Base-by-base conservation (phyloP, 441 rosid species). In the Manihot esculenta region DNA sequence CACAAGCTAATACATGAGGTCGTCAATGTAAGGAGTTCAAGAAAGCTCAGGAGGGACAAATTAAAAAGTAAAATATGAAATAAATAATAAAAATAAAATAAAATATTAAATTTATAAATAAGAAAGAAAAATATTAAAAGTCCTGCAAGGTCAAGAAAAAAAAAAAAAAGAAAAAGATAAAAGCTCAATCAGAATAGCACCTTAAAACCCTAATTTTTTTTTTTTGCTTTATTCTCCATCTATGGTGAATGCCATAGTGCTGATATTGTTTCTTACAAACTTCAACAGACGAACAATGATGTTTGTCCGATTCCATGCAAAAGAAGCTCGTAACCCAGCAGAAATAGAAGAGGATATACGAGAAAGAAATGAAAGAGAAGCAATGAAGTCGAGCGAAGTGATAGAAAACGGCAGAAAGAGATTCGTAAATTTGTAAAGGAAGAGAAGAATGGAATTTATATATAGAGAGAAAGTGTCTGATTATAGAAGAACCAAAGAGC, bases 71-170 rank as follows among this genome's bases (percentile, higher is more conserved):
- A 17, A 59, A 27, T 3, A 50, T 64, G 38, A 59, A 50, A 66
- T 56, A 59, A 17, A 14, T 15, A 35, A 26, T 10, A 7, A 23
- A 64, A 6, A 58, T 13, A 21, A 33, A 48, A 33, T n/a, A 13
- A 27, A 23, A 26, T 54, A 9, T 27, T 0, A 3, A 0, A 6
- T 0, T 35, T 21, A 33, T 20, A 1, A 14, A 51, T 0, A 10
- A 12, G 7, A 35, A 5, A 35, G 0, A 0, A 50, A 60, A 45
- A 27, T 1, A 3, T 14, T 2, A 21, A 80, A 83, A 84, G 90
- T 2, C 94, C 86, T 91, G 97, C 90, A 91, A 91, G 94, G 56
- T 87, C 93, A 91, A 91, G 94, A 89, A 91, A 90, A 84, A 13
- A 20, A 30, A 14, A 64, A 35, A 45, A 1, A 4, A 18, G 0